Evolutionary conservation across 441 rosid species (phyloP).

Genomic region (Mallotus japonicus): DNA sequence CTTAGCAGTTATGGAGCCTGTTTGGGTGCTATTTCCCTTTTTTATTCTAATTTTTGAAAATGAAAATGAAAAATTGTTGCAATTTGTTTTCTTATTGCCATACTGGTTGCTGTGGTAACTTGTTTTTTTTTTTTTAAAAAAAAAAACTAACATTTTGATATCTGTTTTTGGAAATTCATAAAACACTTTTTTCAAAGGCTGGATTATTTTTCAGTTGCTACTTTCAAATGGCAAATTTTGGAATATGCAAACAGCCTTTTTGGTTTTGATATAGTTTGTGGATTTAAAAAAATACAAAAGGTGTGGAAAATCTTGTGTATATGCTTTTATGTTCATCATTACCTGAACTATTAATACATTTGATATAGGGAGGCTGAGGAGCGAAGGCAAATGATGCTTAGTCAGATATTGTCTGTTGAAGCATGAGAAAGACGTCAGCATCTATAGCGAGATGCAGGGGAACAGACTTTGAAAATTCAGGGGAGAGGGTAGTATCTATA

Average conservation of each 20-base stretch:
- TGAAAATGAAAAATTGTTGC: background rate
- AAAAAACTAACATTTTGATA: background rate
- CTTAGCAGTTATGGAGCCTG: conserved; percentile 4
- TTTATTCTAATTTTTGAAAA: background rate
- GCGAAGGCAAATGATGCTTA: no score
- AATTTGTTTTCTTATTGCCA: background rate
- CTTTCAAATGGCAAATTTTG: background rate
- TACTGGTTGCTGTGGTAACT: background rate
- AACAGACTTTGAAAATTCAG: conserved; percentile 52
- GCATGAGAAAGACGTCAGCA: conserved; percentile 94
- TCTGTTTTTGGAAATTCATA: background rate
- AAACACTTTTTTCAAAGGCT: background rate
- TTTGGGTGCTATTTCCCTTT: background rate
- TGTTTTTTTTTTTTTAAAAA: background rate
- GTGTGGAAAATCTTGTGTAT: background rate
- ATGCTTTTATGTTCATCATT: background rate
- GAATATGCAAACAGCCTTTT: background rate
- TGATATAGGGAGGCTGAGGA: conserved; percentile 91
- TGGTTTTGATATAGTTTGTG: background rate
- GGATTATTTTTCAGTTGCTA: background rate
- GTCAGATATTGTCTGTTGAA: conserved; percentile 70
- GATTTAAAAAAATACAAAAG: background rate
- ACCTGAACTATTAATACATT: conserved; percentile 19
- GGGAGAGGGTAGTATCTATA: conserved; percentile 32
- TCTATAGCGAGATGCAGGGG: conserved; percentile 39